Evolutionary conservation across 2,329 filamentous ascomycete genomes (phyloP), one percentile per base, ranked within the genome.

Genomic region (Aureobasidium sp.): DNA sequence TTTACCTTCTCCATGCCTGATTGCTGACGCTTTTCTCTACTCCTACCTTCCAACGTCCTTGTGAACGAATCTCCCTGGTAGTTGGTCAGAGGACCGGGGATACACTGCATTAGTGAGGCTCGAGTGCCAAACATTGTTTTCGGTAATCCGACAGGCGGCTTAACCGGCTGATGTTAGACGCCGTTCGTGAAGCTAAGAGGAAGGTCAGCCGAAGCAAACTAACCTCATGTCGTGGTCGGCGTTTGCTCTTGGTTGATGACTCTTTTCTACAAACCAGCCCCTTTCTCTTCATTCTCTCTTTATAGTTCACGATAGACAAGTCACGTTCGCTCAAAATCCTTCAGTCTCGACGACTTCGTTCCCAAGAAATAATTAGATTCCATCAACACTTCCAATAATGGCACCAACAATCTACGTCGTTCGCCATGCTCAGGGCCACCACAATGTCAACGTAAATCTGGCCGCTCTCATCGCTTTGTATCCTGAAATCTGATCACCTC

Each of bases 371-470:
- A 21, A 21, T 21, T 21, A 21, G 21, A 21, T 21, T 21, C 21
- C 21, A 21, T 21, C 21, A 21, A 21, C 21, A 21, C 21, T 21
- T 32, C 14, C 4, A 57, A 34, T 25, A 48, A 75, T 75, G 73
- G 62, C 72, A n/a, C 73, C 72, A 9, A 82, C 79, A 53, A 77
- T 89, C 66, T 83, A 89, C 73, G 79, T 88, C 66, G 82, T 91
- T 68, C 87, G 88, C 74, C 88, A 91, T 73, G 88, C 86, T 13
- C 75, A 79, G 71, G 91, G 90, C 75, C 84, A 84, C 71, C 92
- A 96, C 81, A 96, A 96, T 74, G 82, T 94, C 70, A 79, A 70
- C 64, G 69, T 78, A 36, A 86, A 81, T 75, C 87, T 27, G 91
- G 70, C 69, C 76, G 63, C 0, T n/a, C 1, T 10, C 25, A 14